phyloP scores from a whole-genome alignment of 331 rosid species.

The Quercus phellos region DNA sequence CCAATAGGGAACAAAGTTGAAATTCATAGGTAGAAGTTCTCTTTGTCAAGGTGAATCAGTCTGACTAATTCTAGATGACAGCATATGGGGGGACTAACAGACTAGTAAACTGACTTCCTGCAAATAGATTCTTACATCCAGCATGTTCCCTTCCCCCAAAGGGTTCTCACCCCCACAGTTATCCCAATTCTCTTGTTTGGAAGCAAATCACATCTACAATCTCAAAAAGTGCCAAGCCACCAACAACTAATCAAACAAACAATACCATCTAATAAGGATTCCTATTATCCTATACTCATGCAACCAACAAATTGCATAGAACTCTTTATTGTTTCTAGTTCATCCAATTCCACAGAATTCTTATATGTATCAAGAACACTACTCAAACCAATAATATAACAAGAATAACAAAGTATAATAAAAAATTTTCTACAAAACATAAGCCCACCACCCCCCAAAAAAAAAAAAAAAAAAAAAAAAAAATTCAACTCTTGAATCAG shows the following conservation, averaged over 20 bases:
- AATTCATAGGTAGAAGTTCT: too few species aligned
- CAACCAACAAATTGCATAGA: background rate
- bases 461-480: background rate
- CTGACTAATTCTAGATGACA: too few species aligned
- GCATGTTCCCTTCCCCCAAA: background rate
- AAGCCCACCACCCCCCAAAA: background rate
- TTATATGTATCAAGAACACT: background rate
- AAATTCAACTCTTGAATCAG: background rate
- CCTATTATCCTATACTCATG: background rate
- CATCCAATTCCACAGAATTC: background rate
- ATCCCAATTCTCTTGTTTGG: background rate
- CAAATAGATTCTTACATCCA: background rate
- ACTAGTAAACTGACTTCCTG: background rate
- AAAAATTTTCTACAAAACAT: background rate
- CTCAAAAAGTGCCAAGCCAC: background rate
- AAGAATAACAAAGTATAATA: background rate
- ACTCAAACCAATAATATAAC: background rate
- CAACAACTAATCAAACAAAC: background rate
- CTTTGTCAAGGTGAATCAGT: too few species aligned
- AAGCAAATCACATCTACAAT: background rate
- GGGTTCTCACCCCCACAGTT: background rate
- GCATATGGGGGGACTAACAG: background rate
- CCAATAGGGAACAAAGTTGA: too few species aligned
- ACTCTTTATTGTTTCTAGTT: background rate
- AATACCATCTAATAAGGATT: background rate